phyloP scores from a whole-genome alignment of 139 green algal genomes.

The Picochlorum sp. region DNA sequence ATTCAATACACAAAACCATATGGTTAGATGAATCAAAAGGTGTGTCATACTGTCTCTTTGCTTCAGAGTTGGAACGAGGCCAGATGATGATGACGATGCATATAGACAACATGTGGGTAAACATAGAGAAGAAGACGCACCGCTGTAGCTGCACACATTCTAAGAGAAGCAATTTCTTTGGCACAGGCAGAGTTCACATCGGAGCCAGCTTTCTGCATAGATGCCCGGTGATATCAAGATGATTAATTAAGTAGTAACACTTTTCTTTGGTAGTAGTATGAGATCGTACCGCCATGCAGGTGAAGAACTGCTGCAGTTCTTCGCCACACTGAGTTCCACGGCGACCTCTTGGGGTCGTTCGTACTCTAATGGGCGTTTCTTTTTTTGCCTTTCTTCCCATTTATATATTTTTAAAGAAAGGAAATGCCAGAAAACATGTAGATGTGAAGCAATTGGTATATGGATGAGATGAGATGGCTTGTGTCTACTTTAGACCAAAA shows the following conservation, averaged over 20 bases:
- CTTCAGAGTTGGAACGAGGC: too few species aligned
- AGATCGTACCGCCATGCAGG: conserved; percentile 10
- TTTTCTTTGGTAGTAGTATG: background rate
- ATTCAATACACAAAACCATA: too few species aligned
- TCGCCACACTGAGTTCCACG: conserved; percentile 4
- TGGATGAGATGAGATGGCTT: too few species aligned
- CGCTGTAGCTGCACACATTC: conserved; percentile 17
- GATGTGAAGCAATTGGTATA: too few species aligned
- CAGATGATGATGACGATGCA: background rate
- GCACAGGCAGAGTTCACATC: conserved; percentile 18
- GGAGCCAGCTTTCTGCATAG: conserved; percentile 1
- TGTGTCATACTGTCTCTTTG: too few species aligned
- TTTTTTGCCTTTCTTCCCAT: conserved; percentile 7
- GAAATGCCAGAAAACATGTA: background rate
- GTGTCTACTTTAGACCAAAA: too few species aligned
- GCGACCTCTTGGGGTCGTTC: background rate
- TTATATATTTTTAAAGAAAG: background rate
- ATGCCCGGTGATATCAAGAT: background rate
- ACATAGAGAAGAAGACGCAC: conserved; percentile 6
- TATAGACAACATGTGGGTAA: background rate
- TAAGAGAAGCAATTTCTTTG: conserved; percentile 9
- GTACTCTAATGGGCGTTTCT: conserved; percentile 10
- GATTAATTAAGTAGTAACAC: background rate
- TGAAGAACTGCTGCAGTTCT: conserved; percentile 14
- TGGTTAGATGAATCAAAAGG: too few species aligned